Evolutionary conservation across 169 alveolate species (phyloP).

Genomic region (Plasmodium berghei): DNA sequence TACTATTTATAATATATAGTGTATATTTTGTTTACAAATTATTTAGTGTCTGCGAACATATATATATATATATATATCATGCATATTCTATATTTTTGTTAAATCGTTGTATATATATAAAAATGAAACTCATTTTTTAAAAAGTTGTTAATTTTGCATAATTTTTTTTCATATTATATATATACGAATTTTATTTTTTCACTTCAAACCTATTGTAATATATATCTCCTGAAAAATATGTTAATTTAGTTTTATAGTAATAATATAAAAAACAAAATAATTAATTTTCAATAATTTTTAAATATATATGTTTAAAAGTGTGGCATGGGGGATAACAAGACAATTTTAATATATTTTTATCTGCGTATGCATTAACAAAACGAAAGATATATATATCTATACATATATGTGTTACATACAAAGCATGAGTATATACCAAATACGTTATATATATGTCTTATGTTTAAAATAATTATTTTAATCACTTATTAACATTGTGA

Average conservation of each 20-base stretch:
- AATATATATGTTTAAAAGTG: neutral
- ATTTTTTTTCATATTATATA: conserved; percentile 3
- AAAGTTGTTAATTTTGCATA: conserved; percentile 27
- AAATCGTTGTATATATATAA: conserved; percentile 58
- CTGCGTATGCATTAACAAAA: too few species aligned
- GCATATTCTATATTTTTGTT: conserved; percentile 6
- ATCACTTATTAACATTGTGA: too few species aligned
- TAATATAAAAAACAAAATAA: conserved; percentile 16
- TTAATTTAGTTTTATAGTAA: conserved; percentile 32
- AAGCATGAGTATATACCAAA: too few species aligned
- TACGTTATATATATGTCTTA: too few species aligned
- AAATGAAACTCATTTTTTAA: conserved; percentile 26
- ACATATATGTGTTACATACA: too few species aligned
- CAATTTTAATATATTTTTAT: too few species aligned
- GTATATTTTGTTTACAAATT: conserved; percentile 10
- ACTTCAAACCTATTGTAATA: neutral
- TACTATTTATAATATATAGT: neutral
- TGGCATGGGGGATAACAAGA: too few species aligned
- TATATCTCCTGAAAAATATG: conserved; percentile 16
- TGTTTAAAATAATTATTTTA: too few species aligned
- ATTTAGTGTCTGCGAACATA: conserved; percentile 6
- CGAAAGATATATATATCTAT: too few species aligned
- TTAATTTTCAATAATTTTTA: conserved; percentile 43
- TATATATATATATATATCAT: neutral
- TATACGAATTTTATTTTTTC: conserved; percentile 11